Conservation (phyloP, 1,284 basidiomycete genomes). For the Mycosarcoma mackinlayi region DNA sequence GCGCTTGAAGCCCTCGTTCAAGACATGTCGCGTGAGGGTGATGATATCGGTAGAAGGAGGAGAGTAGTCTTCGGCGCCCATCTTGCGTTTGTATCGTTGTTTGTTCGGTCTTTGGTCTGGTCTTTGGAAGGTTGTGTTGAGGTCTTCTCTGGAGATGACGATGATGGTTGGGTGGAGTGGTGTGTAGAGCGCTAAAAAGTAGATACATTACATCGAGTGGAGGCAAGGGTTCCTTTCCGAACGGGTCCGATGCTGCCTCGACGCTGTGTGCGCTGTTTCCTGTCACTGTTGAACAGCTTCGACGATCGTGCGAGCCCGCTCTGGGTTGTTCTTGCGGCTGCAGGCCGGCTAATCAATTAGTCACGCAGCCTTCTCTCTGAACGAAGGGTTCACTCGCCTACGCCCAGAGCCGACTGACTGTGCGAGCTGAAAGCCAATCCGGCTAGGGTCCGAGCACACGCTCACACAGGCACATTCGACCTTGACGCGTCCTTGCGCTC, state of each 20-base stretch:
- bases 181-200: too few relatives aligned
- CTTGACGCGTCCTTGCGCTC: conserved; percentile 12
- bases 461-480: too few relatives aligned
- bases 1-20: conserved; percentile 59
- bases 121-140: background rate
- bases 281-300: background rate
- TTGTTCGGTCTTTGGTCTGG: background rate
- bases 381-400: conserved; percentile 1
- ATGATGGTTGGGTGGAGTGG: conserved; percentile 3
- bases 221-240: conserved; percentile 9
- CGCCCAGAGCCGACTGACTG: conserved; percentile 7
- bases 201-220: too few relatives aligned
- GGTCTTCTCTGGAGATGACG: background rate
- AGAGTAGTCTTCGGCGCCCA: conserved; percentile 54
- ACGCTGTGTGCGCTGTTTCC: background rate
- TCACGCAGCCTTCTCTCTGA: conserved; percentile 8
- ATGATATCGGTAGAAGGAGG: conserved; percentile 65
- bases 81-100: conserved; percentile 20
- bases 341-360: conserved; percentile 21
- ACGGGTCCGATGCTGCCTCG: conserved; percentile 18
- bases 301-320: conserved; percentile 12
- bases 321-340: background rate
- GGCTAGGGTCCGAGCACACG: conserved; percentile 24
- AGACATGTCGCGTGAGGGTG: conserved; percentile 66
- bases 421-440: conserved; percentile 1